phyloP scores from a whole-genome alignment of 768 basidiomycete genomes.

The Tulasnella sp. region DNA sequence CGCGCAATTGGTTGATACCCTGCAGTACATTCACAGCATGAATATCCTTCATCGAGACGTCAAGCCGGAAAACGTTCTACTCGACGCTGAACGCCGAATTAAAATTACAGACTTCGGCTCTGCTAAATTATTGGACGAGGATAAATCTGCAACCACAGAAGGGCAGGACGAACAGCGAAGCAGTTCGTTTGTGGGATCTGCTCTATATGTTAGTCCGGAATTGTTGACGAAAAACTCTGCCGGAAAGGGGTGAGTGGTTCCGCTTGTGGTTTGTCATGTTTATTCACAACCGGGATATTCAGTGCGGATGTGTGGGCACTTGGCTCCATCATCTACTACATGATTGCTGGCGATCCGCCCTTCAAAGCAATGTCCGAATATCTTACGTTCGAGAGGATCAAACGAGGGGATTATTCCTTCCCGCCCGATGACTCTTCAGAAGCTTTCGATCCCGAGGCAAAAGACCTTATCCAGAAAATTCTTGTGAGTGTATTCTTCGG shows the following conservation, averaged over 20 bases:
- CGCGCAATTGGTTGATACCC: conserved; percentile 79
- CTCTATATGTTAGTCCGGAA: conserved; percentile 83
- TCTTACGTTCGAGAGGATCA: conserved; percentile 90
- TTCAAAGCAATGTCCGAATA: conserved; percentile 89
- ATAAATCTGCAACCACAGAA: conserved; percentile 15
- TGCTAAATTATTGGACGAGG: conserved; percentile 40
- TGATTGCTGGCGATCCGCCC: conserved; percentile 82
- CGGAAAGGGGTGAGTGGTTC: conserved; percentile 57
- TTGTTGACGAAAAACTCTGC: conserved; percentile 58
- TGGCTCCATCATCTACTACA: conserved; percentile 87
- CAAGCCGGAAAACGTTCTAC: conserved; percentile 78
- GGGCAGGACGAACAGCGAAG: conserved; percentile 23
- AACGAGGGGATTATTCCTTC: conserved; percentile 73
- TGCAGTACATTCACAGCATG: conserved; percentile 82
- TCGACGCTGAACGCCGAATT: conserved; percentile 76
- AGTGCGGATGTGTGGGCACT: conserved; percentile 95
- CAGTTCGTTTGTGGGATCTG: conserved; percentile 77
- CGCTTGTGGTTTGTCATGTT: not conserved
- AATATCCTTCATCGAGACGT: conserved; percentile 85
- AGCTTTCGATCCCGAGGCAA: conserved; percentile 68
- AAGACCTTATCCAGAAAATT: conserved; percentile 64
- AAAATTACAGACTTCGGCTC: conserved; percentile 98
- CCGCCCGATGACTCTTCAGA: conserved; percentile 36
- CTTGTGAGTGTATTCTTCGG: conserved; percentile 36
- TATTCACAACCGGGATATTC: not conserved